Conservation (phyloP, 2,329 filamentous ascomycete genomes). For the Sporothrix humicola region DNA sequence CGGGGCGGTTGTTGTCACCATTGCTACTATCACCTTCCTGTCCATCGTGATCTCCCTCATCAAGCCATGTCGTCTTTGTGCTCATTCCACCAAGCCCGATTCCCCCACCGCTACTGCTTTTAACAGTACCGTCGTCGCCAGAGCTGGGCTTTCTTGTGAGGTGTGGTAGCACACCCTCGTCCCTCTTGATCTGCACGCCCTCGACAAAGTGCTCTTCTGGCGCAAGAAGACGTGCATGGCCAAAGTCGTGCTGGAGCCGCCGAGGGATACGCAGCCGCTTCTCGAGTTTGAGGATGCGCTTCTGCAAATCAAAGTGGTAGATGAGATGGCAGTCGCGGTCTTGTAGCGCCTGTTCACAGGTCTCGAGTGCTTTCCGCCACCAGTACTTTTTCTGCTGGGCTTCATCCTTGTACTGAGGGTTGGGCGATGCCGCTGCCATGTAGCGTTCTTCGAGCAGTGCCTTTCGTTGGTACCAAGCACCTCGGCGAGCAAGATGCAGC, state of each 20-base stretch:
- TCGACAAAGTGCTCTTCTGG: slow-evolving; percentile 76
- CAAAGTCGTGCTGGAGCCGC: slow-evolving; percentile 89
- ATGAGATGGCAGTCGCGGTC: slow-evolving; percentile 90
- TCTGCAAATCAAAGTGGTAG: slow-evolving; percentile 93
- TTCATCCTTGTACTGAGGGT: slow-evolving; percentile 45
- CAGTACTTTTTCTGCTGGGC: slow-evolving; percentile 77
- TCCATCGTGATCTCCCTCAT: slow-evolving; percentile 54
- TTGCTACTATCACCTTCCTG: not conserved
- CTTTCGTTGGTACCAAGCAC: slow-evolving; percentile 94
- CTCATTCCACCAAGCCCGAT: slow-evolving; percentile 38
- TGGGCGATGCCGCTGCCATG: slow-evolving; percentile 68
- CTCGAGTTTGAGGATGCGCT: slow-evolving; percentile 89
- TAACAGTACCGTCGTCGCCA: not conserved
- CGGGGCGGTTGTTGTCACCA: slow-evolving; percentile 39
- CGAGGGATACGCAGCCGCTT: slow-evolving; percentile 81
- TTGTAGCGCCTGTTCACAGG: slow-evolving; percentile 85
- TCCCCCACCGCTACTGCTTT: not conserved
- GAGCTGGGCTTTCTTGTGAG: slow-evolving; percentile 41
- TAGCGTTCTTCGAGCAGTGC: slow-evolving; percentile 95
- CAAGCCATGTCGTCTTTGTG: slow-evolving; percentile 86
- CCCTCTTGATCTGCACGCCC: slow-evolving; percentile 76
- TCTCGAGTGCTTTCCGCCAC: slow-evolving; percentile 75
- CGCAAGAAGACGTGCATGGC: slow-evolving; percentile 77
- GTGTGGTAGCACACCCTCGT: slow-evolving; percentile 41
- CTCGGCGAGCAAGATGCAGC: slow-evolving; percentile 83